Evolutionary conservation across 345 rosid species (phyloP).

Genomic region (Theobroma cacao): DNA sequence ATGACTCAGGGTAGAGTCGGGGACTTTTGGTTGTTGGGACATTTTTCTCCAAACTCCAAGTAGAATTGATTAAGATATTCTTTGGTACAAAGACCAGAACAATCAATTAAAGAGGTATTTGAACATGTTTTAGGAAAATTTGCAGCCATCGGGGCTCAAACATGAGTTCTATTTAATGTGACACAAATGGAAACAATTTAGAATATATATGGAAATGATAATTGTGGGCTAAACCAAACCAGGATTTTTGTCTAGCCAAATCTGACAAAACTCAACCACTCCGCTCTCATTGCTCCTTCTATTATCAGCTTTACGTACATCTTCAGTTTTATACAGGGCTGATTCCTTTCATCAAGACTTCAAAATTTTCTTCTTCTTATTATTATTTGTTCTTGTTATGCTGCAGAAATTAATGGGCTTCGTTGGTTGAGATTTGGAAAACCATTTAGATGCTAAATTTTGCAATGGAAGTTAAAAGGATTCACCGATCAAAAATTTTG

Average conservation of each 20-base stretch:
- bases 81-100: not conserved
- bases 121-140: not conserved
- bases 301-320: not conserved
- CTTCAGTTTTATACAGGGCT: too few relatives aligned
- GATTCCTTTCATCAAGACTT: too few relatives aligned
- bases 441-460: too few relatives aligned
- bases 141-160: too few relatives aligned
- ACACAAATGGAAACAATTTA: not conserved
- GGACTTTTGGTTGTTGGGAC: too few relatives aligned
- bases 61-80: not conserved
- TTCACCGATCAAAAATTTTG: too few relatives aligned
- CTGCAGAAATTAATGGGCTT: too few relatives aligned
- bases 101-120: not conserved
- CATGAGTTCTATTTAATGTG: not conserved
- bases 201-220: not conserved
- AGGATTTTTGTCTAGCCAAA: conserved; percentile 12
- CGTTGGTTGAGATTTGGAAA: too few relatives aligned
- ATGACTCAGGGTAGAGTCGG: too few relatives aligned
- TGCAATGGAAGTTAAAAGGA: too few relatives aligned
- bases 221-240: not conserved
- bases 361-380: too few relatives aligned
- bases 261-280: conserved; percentile 21
- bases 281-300: conserved; percentile 1
- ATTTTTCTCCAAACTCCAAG: not conserved
- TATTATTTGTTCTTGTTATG: too few relatives aligned